Conservation (phyloP, 768 basidiomycete species). For the Lyophyllum atratum region DNA sequence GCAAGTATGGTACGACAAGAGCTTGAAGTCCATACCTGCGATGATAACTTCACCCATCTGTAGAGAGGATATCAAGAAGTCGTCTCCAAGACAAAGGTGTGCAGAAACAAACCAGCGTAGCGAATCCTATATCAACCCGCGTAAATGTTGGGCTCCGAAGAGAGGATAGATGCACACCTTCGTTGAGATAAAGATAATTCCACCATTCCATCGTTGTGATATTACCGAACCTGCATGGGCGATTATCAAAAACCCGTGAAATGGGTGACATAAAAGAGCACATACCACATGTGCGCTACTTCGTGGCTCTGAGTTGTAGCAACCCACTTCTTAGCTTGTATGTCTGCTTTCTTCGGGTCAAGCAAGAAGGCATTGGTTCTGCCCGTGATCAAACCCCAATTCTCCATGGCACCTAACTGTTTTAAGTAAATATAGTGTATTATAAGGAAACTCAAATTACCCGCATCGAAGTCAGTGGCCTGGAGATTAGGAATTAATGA, state of each 20-base stretch:
- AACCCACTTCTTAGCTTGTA: constrained; percentile 77
- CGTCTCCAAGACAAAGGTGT: neutral
- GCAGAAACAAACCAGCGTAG: constrained; percentile 61
- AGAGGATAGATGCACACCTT: constrained; percentile 44
- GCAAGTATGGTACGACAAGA: neutral
- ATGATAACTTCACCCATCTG: constrained; percentile 91
- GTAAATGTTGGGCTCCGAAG: neutral
- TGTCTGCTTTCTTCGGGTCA: constrained; percentile 73
- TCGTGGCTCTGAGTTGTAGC: constrained; percentile 83
- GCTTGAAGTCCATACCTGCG: constrained; percentile 46
- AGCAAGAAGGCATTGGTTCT: constrained; percentile 79
- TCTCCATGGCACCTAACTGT: constrained; percentile 79
- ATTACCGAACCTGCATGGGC: constrained; percentile 75
- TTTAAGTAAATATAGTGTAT: constrained; percentile 9
- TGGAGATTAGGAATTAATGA: constrained; percentile 18
- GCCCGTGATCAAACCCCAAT: constrained; percentile 93
- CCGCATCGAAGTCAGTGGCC: constrained; percentile 89
- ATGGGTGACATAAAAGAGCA: neutral
- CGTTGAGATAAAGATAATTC: constrained; percentile 82
- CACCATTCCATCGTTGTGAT: constrained; percentile 95
- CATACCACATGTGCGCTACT: constrained; percentile 80
- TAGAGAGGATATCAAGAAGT: constrained; percentile 1
- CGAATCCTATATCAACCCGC: constrained; percentile 58
- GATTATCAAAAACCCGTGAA: neutral
- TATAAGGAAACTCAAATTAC: constrained; percentile 28